Evolutionary conservation across 108 stramenopile genomes (phyloP), one percentile per base, ranked within the genome.

Genomic region (Stephanodiscus minutulus): DNA sequence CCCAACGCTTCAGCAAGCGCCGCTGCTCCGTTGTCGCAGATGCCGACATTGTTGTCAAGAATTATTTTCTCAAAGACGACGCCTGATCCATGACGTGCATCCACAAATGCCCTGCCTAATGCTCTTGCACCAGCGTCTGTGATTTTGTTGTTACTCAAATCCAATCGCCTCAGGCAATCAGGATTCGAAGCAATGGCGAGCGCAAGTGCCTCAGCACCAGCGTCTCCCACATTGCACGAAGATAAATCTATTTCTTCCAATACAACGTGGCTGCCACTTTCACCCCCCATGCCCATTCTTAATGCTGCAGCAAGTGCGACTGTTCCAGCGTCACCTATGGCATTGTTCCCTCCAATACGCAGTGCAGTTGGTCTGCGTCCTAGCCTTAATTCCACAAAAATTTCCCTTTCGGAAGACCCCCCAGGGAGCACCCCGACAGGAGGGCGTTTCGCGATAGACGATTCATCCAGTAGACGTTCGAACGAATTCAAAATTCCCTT

Each of bases 271-370:
- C 24, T 24, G 20, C 61, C 71, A 57, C 24, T 64, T 39, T 53
- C 66, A 27, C 71, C 35, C 9, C 28, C 33, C 24, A 60, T 63
- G 22, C 86, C 58, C 31, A 86, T 63, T 18, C 88, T 80, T 53
- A 94, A 73, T 2, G 90, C 93, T 10, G 93, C 89, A 36, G 88
- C 87, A 36, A 94, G 47, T n/a, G 90, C 89, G 1, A 89, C 87
- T 17, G 76, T 75, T 59, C 93, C 93, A 10, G 80, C 80, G 79
- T 94, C 90, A 3, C 90, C 90, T 68, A 94, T 78, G 33, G 44
- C 85, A n/a, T 69, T 63, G 69, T 94, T 94, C 7, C 87, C 73
- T 13, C 86, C 77, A 56, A 94, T 54, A 52, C 61, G 55, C 33
- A 82, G 48, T 25, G 35, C 52, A 76, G 59, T 27, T 64, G 86